Base-by-base conservation (phyloP, 1,284 basidiomycete species). In the Ustilago trichophora region DNA sequence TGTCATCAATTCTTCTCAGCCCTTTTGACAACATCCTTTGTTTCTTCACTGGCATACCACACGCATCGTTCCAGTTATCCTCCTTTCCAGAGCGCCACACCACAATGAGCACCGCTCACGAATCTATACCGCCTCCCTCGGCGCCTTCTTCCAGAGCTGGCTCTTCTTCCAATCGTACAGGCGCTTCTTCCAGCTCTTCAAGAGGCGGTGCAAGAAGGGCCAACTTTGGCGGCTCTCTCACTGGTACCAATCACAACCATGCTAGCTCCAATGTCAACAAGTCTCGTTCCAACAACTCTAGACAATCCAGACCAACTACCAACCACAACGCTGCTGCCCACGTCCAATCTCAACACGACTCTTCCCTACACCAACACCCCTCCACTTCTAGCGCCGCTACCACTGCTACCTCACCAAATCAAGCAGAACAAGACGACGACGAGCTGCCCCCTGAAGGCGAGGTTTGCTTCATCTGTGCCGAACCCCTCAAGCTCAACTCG, bases 391-490 rank as follows among this genome's bases (percentile, higher is more conserved):
- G 34, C 9, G 37, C 18, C 6, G 36, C 26, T 18, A 18, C 26
- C 22, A 21, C 33, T 41, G 11, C 24, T 24, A 24, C 45, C 15
- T 24, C 35, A 12, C 13, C 10, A 21, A 21, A 2, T 10, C 34
- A 3, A 33, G 24, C 40, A 12, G 38, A 29, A n/a, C 19, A 24
- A 26, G 38, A 59, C 13, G 46, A 51, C 76, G 78, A 83, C 40
- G 73, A 85, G 13, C 56, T 64, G 3, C 66, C 63, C 19, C 66
- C 55, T 18, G 74, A 73, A 24, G 70, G 29, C n/a, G 80, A 82
- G 29, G 81, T 90, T 4, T 98, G 96, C 83, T 95, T 90, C 85
- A 98, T 98, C 82, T 98, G 95, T 77, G 93, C 95, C 1, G 93
- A 98, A 79, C 90, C 90, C 3, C 88, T 97, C 81, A 92, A 90